phyloP scores from a whole-genome alignment of 1,284 basidiomycete species.

The Trichosporon ovoides region DNA sequence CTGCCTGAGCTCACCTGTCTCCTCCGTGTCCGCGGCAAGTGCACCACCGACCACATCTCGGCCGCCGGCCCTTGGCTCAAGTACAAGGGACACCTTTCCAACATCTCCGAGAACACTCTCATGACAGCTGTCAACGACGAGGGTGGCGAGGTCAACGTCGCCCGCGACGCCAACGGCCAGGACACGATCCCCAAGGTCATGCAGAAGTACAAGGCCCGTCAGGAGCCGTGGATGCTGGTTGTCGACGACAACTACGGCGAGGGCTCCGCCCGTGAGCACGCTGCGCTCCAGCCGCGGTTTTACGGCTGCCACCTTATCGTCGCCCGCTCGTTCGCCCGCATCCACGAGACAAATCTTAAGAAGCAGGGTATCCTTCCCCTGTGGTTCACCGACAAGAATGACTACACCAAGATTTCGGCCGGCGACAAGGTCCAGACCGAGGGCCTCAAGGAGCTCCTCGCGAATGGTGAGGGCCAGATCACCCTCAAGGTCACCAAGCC shows the following conservation, averaged over 20 bases:
- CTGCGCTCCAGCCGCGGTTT: constrained; percentile 92
- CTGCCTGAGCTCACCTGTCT: constrained; percentile 75
- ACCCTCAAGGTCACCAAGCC: constrained; percentile 64
- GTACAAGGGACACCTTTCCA: constrained; percentile 88
- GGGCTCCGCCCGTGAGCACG: constrained; percentile 81
- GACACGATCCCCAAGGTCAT: constrained; percentile 86
- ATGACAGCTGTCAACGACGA: constrained; percentile 86
- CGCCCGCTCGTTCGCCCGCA: constrained; percentile 91
- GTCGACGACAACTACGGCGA: constrained; percentile 96
- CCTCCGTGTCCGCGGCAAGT: constrained; percentile 91
- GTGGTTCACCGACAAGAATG: constrained; percentile 79
- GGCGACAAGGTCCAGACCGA: constrained; percentile 64
- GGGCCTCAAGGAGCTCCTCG: constrained; percentile 57
- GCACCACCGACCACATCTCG: constrained; percentile 96
- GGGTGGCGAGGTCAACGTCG: constrained; percentile 81
- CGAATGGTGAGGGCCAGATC: constrained; percentile 49
- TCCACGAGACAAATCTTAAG: constrained; percentile 97
- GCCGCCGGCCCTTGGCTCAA: constrained; percentile 97
- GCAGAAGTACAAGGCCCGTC: constrained; percentile 73
- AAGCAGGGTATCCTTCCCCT: constrained; percentile 93
- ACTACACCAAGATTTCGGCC: constrained; percentile 75
- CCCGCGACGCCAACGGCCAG: constrained; percentile 63
- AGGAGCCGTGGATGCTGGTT: constrained; percentile 86
- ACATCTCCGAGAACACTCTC: constrained; percentile 90
- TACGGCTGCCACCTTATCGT: constrained; percentile 81